Evolutionary conservation across 1,284 basidiomycete genomes (phyloP).

Genomic region (Fomitopsis betulina): DNA sequence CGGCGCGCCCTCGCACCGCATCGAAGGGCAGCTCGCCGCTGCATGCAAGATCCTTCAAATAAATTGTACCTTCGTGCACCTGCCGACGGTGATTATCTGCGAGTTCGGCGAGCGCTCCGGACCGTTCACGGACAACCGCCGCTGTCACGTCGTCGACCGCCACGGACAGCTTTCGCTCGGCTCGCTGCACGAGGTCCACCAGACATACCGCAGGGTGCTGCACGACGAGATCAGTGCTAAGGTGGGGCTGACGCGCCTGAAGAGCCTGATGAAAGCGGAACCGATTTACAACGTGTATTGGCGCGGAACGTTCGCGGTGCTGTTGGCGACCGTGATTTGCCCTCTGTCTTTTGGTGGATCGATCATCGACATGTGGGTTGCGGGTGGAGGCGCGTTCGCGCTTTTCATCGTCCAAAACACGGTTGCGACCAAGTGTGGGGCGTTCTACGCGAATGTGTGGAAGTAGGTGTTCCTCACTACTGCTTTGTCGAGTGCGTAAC

Average conservation of each 20-base stretch:
- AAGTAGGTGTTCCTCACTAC: constrained; percentile 52
- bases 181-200: constrained; percentile 70
- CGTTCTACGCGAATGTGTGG: constrained; percentile 82
- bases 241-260: constrained; percentile 51
- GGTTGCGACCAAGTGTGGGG: constrained; percentile 60
- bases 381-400: constrained; percentile 62
- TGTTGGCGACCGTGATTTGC: constrained; percentile 72
- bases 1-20: constrained; percentile 68
- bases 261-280: constrained; percentile 44
- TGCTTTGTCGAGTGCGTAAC: too few species aligned
- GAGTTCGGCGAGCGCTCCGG: constrained; percentile 61
- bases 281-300: constrained; percentile 57
- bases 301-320: constrained; percentile 65
- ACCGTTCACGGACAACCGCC: constrained; percentile 69
- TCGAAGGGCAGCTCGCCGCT: constrained; percentile 65
- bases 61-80: constrained; percentile 75
- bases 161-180: constrained; percentile 69
- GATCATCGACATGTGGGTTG: constrained; percentile 77
- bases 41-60: constrained; percentile 81
- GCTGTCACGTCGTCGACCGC: constrained; percentile 80
- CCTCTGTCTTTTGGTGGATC: constrained; percentile 83
- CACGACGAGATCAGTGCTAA: constrained; percentile 82
- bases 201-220: constrained; percentile 74
- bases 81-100: constrained; percentile 78
- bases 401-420: constrained; percentile 67